Evolutionary conservation across 2,329 filamentous ascomycete genomes (phyloP).

Genomic region (Venturia oleaginea): DNA sequence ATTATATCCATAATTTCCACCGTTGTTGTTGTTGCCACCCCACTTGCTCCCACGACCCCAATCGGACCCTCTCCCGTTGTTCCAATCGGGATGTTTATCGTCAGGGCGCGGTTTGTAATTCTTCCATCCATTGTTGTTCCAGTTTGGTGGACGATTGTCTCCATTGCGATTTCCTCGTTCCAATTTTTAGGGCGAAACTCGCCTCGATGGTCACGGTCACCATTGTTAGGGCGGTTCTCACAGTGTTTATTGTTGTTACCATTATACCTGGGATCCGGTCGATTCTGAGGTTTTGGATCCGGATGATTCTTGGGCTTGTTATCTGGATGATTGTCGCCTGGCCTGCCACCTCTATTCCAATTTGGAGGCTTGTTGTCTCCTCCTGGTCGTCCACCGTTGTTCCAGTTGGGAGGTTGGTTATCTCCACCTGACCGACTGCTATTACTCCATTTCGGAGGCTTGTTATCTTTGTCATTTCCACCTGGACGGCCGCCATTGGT

Average conservation of each 20-base stretch:
- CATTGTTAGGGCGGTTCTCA: background rate
- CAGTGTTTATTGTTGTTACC: background rate
- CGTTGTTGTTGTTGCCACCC: background rate
- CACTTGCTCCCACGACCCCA: background rate
- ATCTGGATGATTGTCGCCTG: background rate
- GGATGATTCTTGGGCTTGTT: background rate
- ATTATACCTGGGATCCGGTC: background rate
- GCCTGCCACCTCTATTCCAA: background rate
- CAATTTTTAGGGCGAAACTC: background rate
- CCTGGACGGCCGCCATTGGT: background rate
- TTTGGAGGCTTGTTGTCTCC: background rate
- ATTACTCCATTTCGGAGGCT: background rate
- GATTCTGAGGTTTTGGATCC: background rate
- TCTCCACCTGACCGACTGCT: background rate
- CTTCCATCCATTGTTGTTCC: background rate
- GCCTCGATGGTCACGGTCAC: background rate
- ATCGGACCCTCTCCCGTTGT: background rate
- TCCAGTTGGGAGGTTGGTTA: background rate
- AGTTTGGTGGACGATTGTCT: background rate
- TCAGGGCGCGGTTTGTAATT: background rate
- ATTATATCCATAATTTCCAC: background rate
- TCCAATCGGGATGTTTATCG: slow-evolving; percentile 5
- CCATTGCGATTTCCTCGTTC: background rate
- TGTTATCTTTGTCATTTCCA: background rate
- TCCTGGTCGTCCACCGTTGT: background rate